Base-by-base conservation (phyloP, 345 rosid genomes). In the Eucalyptus polybractea region DNA sequence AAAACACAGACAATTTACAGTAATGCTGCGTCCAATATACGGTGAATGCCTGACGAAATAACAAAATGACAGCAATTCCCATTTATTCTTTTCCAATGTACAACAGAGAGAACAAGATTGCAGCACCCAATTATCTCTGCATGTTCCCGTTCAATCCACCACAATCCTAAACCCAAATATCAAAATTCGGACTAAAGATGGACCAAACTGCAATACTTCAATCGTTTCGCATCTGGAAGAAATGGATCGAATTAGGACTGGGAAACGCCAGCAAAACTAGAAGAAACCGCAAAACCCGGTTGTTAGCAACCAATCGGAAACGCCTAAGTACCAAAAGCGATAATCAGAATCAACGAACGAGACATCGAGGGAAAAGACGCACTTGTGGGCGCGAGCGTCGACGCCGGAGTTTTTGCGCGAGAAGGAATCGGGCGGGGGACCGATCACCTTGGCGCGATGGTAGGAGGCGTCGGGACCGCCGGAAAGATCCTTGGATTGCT, bases 371-470 rank as follows among this genome's bases (percentile, higher is more conserved):
- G 49, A 24, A 29, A 51, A 37, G 51, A 42, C 87, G 50, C 92
- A 97, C 99, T 95, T 98, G 86, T 40, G 92, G 49, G 95, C 93
- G 51, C 99, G 99, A 89, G 95, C 90, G 1, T 95, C 97, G 37
- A 97, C 99, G 91, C 99, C 98, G 90, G 97, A 94, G 90, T 98
- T 98, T 86, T 93, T 94, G 87, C 89, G 87, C 29, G 98, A 92
- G 93, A 94, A 97, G 83, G 95, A 88, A 86, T 95, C 92, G 72
- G 86, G 92, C 3, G 95, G 89, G 50, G 93, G 88, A 76, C 95
- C 91, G 88, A 88, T 96, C 90, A 93, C 93, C 91, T 94, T 97
- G 90, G 99, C 97, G 80, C 99, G 98, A 88, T 95, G 98, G 90
- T 94, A 98, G 27, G 95, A 94, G 53, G 60, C 88, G 49, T 95